Evolutionary conservation across 345 rosid species (phyloP), one percentile per base, ranked within the genome.

Genomic region (Balakata baccata): DNA sequence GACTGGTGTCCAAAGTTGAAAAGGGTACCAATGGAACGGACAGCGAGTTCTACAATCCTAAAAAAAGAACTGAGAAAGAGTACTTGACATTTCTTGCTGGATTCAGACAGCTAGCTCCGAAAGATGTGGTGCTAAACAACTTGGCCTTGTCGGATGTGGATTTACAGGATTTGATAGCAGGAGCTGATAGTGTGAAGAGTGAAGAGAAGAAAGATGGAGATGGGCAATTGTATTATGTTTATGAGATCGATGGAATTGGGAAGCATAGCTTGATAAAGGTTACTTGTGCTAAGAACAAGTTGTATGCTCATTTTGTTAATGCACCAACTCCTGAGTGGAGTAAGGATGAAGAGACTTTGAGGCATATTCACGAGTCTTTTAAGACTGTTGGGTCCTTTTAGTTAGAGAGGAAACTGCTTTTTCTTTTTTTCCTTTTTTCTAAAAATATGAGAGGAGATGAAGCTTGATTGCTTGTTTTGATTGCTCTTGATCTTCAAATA

Each of bases 11-110:
- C n/a, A 94, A 94, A 64, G 92, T 94, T 7, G 96, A 94, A 84
- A 94, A 94, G 79, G 98, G 98, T 22, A 90, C 98, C 7, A 90
- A 92, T 75, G 94, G 96, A 38, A 92, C 96, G 0, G 94, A 92
- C 81, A 90, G 96, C 79, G 98, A 92, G 76, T 90, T 90, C 79
- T 92, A 85, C 74, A 92, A 90, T 75, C 98, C 96, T 0, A 92
- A 88, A 80, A 94, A 94, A 87, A 86, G 63, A 76, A 80, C 87
- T 6, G 98, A 92, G 83, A 89, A 85, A 66, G 97, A 94, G 86
- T 92, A 94, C 85, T 80, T 94, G 56, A 94, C 96, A 8, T 94
- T 60, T 87, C 81, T 94, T 17, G 80, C 98, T 3, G 97, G 97
- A 11, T 87, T 90, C 83, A 75, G 91, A 77, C 88, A 87, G 71